Base-by-base conservation (phyloP, 2,329 filamentous ascomycete species). In the Ambrosiella xylebori region DNA sequence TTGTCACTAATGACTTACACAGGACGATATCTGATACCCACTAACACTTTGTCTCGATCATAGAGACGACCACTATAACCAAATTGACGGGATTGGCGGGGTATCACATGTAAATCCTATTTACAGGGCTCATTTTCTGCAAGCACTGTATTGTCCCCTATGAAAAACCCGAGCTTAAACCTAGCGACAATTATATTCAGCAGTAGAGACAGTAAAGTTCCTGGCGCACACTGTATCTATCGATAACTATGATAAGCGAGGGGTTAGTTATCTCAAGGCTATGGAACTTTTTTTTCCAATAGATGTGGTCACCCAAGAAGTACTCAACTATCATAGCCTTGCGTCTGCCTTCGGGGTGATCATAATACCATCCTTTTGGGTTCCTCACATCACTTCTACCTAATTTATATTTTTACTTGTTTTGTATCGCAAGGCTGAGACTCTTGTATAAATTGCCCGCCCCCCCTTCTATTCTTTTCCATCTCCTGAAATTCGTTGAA, bases 201-300 rank as follows among this genome's bases (percentile, higher is more conserved):
- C 44, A 8, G n/a, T 19, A 15, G 44, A 47, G n/a, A 47, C 44
- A 47, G 44, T 47, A 17, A 15, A 8, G 8, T n/a, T 15, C n/a
- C 19, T 11, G 27, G n/a, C 47, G 47, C 19, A 51, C 38, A 41
- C 52, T 6, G 52, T 27, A 3, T 38, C 58, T 61, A 61, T 61
- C 59, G 59, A 61, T 61, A 61, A 19, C 1, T n/a, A 41, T 2
- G 58, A 57, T 53, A 56, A 56, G 47, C 45, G 38, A 41, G 37
- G 52, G 52, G 37, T 9, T 7, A 19, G 41, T 56, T 61, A 61
- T 61, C 56, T 52, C 17, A 45, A 58, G 56, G 56, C 59, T 49
- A 55, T 17, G 38, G 27, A 58, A 52, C 56, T 56, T 56, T 61
- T 61, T 61, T 61, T 61, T 15, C 8, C 13, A 15, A 47, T n/a